Percentiles rank a stretch among this genome's conserved stretches.
Evolutionary conservation across 2,329 filamentous ascomycete species (phyloP).

Genomic region (Tolypocladium album): DNA sequence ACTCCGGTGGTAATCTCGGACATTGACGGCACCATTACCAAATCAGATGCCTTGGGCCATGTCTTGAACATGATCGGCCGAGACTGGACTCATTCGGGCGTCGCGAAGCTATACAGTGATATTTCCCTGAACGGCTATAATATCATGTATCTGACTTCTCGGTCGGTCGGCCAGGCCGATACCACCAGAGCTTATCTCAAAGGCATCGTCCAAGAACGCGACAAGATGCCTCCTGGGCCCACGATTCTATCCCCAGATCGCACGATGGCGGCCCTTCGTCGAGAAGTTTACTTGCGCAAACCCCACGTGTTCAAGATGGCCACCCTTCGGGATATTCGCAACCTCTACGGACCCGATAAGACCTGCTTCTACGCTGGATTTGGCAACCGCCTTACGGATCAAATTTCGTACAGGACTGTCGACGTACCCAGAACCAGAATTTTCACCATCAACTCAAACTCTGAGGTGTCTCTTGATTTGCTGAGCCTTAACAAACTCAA

Average conservation of each 20-base stretch:
- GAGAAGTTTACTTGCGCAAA: conserved; percentile 90
- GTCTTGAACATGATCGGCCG: conserved; percentile 93
- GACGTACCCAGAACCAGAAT: conserved; percentile 91
- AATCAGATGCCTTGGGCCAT: conserved; percentile 89
- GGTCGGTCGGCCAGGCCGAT: conserved; percentile 88
- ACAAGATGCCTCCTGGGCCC: conserved; percentile 75
- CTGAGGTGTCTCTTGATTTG: conserved; percentile 85
- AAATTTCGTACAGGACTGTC: conserved; percentile 88
- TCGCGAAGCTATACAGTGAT: conserved; percentile 94
- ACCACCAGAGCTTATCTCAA: conserved; percentile 81
- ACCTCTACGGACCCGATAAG: conserved; percentile 64
- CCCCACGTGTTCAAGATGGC: conserved; percentile 99
- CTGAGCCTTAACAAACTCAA: conserved; percentile 89
- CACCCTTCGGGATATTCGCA: conserved; percentile 86
- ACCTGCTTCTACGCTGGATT: conserved; percentile 96
- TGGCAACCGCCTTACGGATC: conserved; percentile 91
- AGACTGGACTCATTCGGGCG: conserved; percentile 95
- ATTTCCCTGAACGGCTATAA: conserved; percentile 96
- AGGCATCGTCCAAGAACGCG: conserved; percentile 80
- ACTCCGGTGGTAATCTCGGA: conserved; percentile 95
- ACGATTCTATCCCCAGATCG: conserved; percentile 93
- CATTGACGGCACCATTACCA: conserved; percentile 97
- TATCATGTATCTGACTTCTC: conserved; percentile 93
- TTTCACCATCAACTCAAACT: conserved; percentile 97
- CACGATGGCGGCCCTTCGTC: conserved; percentile 82